These are phyloP conservation scores for Phaffia australis DNA, from an alignment of 768 basidiomycete genomes.

Conservation along the genomic window DNA sequence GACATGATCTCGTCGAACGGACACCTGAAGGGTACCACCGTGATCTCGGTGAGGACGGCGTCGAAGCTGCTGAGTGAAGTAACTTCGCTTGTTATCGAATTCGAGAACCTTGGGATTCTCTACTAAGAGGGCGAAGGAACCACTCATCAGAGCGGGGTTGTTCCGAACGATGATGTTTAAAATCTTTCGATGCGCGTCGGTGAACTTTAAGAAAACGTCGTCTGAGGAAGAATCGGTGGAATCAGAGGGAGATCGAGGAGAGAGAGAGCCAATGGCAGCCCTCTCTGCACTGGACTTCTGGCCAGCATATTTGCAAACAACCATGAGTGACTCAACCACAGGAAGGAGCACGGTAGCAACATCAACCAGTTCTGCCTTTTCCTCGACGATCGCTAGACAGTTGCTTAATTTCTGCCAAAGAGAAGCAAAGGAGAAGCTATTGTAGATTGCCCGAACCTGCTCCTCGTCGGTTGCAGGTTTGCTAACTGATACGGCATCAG, in stretches of 20 bases:
- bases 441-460: conserved; percentile 78
- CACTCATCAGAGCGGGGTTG: conserved; percentile 94
- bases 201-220: conserved; percentile 85
- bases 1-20: conserved; percentile 73
- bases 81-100: conserved; percentile 97
- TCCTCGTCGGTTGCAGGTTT: conserved; percentile 35
- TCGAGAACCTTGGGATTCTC: conserved; percentile 93
- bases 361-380: conserved; percentile 67
- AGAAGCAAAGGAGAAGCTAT: conserved; percentile 76
- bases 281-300: conserved; percentile 40
- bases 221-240: conserved; percentile 46
- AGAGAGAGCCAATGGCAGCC: conserved; percentile 30
- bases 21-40: conserved; percentile 70
- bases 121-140: conserved; percentile 90
- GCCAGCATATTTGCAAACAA: conserved; percentile 90
- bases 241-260: conserved; percentile 42
- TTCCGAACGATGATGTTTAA: conserved; percentile 96
- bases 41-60: conserved; percentile 70
- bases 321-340: conserved; percentile 92
- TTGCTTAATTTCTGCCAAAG: conserved; percentile 86
- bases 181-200: conserved; percentile 82
- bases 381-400: conserved; percentile 72
- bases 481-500: conserved; percentile 1
- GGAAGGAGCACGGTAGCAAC: conserved; percentile 86
- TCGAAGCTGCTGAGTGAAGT: conserved; percentile 84